Base-by-base conservation (phyloP, 2,329 filamentous ascomycete genomes). In the Cladobotryum protrusum region DNA sequence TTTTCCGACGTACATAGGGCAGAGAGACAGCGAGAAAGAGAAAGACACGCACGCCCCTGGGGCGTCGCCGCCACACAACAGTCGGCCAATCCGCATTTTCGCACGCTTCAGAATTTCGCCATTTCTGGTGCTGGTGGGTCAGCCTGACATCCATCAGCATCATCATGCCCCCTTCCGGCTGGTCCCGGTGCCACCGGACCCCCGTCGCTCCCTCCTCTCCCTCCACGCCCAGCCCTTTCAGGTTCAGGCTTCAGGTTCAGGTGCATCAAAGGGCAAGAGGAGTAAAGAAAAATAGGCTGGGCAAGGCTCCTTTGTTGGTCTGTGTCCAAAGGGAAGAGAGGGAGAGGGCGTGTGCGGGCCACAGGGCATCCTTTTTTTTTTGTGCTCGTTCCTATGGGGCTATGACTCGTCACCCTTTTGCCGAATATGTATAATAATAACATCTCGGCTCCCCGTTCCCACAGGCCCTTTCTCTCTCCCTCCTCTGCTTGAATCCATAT, bases 161-260 rank as follows among this genome's bases (percentile, higher is more conserved):
- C 47, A 49, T 52, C 20, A n/a, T 18, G 32, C 47, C 50, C 50
- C 42, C 49, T 45, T 52, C 50, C 50, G 50, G 50, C 35, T 52
- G 46, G 50, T 49, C 50, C 50, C 50, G 50, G 47, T 48, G 46
- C 47, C 47, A 49, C 37, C 37, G 46, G 49, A 42, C 33, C 46
- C 46, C 45, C n/a, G 39, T 44, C 35, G 40, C 40, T 14, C 15
- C 13, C 37, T 4, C 24, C 24, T 8, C 24, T 9, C 24, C 6
- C 24, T 2, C 24, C 24, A 6, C 7, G 24, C 24, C 24, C 24
- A 29, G 24, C 24, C 24, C 24, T 29, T 29, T 29, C 24, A 29
- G 24, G 24, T 29, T 29, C 24, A 29, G 24, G 24, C 24, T 29
- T 29, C 15, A 42, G n/a, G 13, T 19, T 14, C 15, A 42, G 40